Evolutionary conservation across 495 filamentous ascomycete genomes (phyloP).

Genomic region (Podospora bellae-mahoneyi): DNA sequence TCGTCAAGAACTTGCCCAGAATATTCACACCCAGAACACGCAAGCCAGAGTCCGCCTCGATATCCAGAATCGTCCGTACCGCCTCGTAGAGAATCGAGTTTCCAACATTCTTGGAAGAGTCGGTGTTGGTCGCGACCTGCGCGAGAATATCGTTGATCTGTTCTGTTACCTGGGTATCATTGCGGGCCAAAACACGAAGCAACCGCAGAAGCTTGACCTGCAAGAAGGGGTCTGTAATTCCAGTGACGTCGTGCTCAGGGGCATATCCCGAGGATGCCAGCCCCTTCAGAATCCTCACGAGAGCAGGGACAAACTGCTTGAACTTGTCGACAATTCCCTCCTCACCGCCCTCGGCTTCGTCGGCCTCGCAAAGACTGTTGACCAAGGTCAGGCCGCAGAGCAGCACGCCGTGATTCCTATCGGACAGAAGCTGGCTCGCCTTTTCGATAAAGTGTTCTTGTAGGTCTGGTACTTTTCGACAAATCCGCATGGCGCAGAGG

Average conservation of each 20-base stretch:
- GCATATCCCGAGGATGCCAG: constrained; percentile 94
- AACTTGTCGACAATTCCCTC: constrained; percentile 86
- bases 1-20: constrained; percentile 92
- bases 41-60: constrained; percentile 92
- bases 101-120: constrained; percentile 96
- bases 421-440: constrained; percentile 79
- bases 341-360: constrained; percentile 83
- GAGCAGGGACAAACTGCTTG: constrained; percentile 67
- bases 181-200: constrained; percentile 78
- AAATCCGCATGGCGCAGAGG: constrained; percentile 99
- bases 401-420: constrained; percentile 90
- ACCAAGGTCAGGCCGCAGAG: constrained; percentile 89
- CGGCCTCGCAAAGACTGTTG: constrained; percentile 88
- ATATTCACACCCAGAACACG: constrained; percentile 96
- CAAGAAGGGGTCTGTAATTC: constrained; percentile 97
- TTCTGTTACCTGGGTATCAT: constrained; percentile 86
- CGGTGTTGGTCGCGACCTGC: constrained; percentile 97
- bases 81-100: constrained; percentile 98
- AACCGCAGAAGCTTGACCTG: constrained; percentile 92
- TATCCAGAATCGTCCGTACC: constrained; percentile 94
- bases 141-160: constrained; percentile 98
- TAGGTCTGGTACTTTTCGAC: constrained; percentile 93
- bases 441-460: constrained; percentile 97
- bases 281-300: constrained; percentile 89
- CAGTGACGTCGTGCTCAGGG: constrained; percentile 95